Evolutionary conservation across 2,329 filamentous ascomycete genomes (phyloP).

Genomic region (Penicillium sp.): DNA sequence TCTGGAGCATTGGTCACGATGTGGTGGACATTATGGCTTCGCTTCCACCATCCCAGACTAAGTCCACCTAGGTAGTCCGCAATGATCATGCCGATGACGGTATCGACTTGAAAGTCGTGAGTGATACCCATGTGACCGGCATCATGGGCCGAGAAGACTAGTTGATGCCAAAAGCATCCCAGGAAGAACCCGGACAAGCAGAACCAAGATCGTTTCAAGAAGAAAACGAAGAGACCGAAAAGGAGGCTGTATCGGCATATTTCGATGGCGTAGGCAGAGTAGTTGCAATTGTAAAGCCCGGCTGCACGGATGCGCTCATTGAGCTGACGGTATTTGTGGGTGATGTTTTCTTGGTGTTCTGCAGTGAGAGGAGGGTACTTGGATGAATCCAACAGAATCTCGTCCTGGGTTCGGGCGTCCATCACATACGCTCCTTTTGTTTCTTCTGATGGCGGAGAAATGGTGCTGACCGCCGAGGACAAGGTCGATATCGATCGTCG

Average conservation of each 20-base stretch:
- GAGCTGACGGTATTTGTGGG: constrained; percentile 77
- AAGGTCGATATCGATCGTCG: constrained; percentile 35
- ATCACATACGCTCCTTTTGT: constrained; percentile 59
- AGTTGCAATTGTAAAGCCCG: constrained; percentile 82
- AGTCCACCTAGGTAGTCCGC: constrained; percentile 87
- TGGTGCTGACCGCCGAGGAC: constrained; percentile 38
- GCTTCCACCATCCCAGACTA: constrained; percentile 95
- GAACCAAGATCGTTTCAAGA: constrained; percentile 67
- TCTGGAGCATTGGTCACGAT: constrained; percentile 96
- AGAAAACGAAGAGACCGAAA: constrained; percentile 59
- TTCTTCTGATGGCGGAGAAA: constrained; percentile 28
- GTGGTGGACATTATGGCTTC: constrained; percentile 93
- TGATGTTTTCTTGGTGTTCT: constrained; percentile 70
- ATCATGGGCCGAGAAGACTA: constrained; percentile 92
- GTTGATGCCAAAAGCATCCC: constrained; percentile 87
- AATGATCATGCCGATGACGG: constrained; percentile 82
- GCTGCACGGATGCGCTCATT: constrained; percentile 69
- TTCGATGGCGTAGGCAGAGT: constrained; percentile 75
- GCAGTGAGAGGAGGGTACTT: constrained; percentile 78
- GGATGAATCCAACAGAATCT: constrained; percentile 71
- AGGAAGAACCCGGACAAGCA: constrained; percentile 69
- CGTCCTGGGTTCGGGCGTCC: constrained; percentile 69
- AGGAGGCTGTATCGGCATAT: constrained; percentile 68
- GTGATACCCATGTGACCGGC: constrained; percentile 97
- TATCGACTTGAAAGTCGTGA: constrained; percentile 80